Evolutionary conservation across 306 rosid genomes (phyloP), one percentile per base, ranked within the genome.

Genomic region (Castanopsis chinensis): DNA sequence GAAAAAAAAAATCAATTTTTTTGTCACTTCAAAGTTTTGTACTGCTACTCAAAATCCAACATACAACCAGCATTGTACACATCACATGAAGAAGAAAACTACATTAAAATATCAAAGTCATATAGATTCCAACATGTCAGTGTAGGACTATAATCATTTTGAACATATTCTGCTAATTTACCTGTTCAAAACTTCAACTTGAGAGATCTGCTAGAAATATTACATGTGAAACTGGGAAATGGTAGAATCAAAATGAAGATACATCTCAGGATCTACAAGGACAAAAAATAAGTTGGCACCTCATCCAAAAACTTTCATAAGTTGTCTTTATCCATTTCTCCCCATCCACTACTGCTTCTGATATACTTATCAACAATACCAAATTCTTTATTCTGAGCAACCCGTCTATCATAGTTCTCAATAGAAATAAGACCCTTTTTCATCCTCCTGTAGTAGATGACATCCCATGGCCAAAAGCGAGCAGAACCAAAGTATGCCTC

Each of bases 261-360:
- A 23, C 58, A 45, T 15, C 75, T 23, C 59, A 57, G 17, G 79
- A n/a, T 68, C 73, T 57, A 45, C 17, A 30, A 71, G 67, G 69
- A 77, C 76, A 80, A 59, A 73, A 74, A 28, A 18, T 64, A 55
- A 12, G 7, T 30, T 3, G 10, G 55, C 52, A 37, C 56, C 52
- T 75, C 61, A 71, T 37, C 13, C 19, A 28, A 51, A 69, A 68
- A 20, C 71, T 23, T 59, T 76, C 56, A 84, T 41, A 83, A 35
- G 49, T 77, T 85, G 49, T 78, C 86, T 52, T 14, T 64, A 76
- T 41, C 68, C 53, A 77, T 58, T 77, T 91, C 94, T 74, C 83
- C 88, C 94, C 97, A 90, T 52, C 97, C 94, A 71, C 90, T 90
- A 52, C 97, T 89, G 83, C 94, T 86, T 82, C 91, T 84, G 51